Conservation (phyloP, 768 basidiomycete species). For the Suillus placidus region DNA sequence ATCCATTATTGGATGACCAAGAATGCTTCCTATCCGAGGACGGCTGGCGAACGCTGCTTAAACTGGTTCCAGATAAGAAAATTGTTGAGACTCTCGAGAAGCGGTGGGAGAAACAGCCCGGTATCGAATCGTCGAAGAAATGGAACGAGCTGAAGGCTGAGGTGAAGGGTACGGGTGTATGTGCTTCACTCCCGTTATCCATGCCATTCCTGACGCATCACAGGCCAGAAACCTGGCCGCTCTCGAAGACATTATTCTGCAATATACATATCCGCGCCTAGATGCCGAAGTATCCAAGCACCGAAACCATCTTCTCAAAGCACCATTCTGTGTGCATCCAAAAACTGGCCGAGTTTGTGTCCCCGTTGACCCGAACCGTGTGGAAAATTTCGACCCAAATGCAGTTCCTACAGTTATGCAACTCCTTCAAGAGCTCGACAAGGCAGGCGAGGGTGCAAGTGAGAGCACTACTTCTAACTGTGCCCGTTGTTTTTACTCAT, state of each 20-base stretch:
- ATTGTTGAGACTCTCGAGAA: conserved; percentile 50
- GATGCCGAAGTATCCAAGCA: conserved; percentile 98
- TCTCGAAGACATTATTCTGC: conserved; percentile 86
- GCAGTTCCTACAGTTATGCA: conserved; percentile 85
- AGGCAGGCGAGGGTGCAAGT: conserved; percentile 53
- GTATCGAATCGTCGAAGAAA: conserved; percentile 63
- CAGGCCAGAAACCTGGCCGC: conserved; percentile 43
- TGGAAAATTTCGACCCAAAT: conserved; percentile 84
- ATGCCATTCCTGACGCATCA: conserved; percentile 7
- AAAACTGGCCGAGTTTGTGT: conserved; percentile 96
- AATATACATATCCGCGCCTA: conserved; percentile 94
- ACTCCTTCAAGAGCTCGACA: conserved; percentile 80
- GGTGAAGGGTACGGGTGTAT: conserved; percentile 16
- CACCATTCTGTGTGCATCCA: conserved; percentile 96
- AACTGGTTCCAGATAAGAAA: conserved; percentile 68
- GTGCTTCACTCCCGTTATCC: not conserved
- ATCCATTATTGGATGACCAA: conserved; percentile 74
- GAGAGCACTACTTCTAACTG: conserved; percentile 3
- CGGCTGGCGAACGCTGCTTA: conserved; percentile 74
- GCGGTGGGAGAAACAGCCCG: conserved; percentile 60
- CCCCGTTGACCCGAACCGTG: conserved; percentile 75
- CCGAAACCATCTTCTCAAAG: conserved; percentile 95
- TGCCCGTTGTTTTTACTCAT: conserved; percentile 7
- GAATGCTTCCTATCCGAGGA: conserved; percentile 73
- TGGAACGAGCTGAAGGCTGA: conserved; percentile 66